Evolutionary conservation across 257 asterid genomes (phyloP).

Genomic region (Hygrophila difformis): DNA sequence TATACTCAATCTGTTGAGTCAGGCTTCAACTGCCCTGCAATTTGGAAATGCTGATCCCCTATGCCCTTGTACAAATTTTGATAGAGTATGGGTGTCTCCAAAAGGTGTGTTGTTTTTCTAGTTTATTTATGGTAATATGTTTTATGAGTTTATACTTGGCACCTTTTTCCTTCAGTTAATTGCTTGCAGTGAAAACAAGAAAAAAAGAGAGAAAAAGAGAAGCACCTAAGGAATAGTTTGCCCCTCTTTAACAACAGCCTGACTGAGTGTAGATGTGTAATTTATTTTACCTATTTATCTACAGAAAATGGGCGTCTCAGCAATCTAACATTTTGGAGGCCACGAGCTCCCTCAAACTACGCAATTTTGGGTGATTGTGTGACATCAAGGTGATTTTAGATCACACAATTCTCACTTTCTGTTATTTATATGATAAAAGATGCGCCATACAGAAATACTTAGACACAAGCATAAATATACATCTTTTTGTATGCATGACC

Average conservation of each 20-base stretch:
- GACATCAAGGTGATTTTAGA: constrained; percentile 69
- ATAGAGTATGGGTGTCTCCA: constrained; percentile 88
- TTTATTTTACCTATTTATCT: constrained; percentile 19
- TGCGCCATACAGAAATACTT: too few species aligned
- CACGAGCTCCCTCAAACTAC: constrained; percentile 93
- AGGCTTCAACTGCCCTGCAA: constrained; percentile 76
- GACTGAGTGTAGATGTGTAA: constrained; percentile 4
- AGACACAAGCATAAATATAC: too few species aligned
- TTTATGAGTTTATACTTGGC: constrained; percentile 2
- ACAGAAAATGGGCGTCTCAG: constrained; percentile 72
- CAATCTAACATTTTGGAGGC: constrained; percentile 98
- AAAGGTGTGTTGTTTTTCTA: constrained; percentile 40
- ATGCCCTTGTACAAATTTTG: constrained; percentile 82
- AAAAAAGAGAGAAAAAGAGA: background rate
- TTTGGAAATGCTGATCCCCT: constrained; percentile 89
- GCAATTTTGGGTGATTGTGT: constrained; percentile 92
- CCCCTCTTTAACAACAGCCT: background rate
- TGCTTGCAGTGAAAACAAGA: background rate
- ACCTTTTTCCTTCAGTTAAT: constrained; percentile 3
- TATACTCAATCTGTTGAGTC: constrained; percentile 81
- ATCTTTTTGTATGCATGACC: too few species aligned
- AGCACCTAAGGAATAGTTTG: background rate
- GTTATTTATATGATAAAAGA: too few species aligned
- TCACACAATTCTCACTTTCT: background rate
- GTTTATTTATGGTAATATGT: constrained; percentile 12